Evolutionary conservation across 805 yeast species (phyloP), one percentile per base, ranked within the genome.

Genomic region (Suhomyces pyralidae): DNA sequence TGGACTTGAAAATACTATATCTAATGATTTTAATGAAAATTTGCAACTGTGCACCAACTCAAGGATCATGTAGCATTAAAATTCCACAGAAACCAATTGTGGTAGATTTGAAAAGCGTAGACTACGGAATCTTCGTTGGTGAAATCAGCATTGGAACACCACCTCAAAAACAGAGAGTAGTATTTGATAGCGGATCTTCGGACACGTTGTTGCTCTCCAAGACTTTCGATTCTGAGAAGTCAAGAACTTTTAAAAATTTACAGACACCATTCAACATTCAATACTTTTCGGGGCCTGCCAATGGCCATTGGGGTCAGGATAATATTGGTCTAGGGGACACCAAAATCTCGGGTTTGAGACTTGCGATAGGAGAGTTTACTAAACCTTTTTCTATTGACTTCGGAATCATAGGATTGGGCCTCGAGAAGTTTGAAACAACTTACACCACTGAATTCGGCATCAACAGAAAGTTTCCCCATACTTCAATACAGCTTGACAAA

Each of bases 331-430:
- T 9, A 2, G 40, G 17, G n/a, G 40, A 17, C 12, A 17, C 22
- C 14, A 38, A 17, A 10, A 15, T 38, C 22, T 38, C 24, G 12
- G 17, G 17, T 9, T 32, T 46, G 22, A 50, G 40, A 34, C 53
- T 55, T 44, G 58, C 55, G 2, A 55, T 45, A 24, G 53, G 43
- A 20, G 40, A 43, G 22, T 6, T 8, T 4, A 26, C 48, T 8
- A 38, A 17, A 8, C 19, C 12, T 6, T 5, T 22, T 14, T 17
- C 51, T 1, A 17, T 25, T 7, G 45, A 10, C 9, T 47, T 17
- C 5, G 57, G 57, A 9, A 26, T 51, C 19, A 22, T 56, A 2
- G 48, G 48, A 17, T 12, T 45, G 15, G 40, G 48, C 4, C 17
- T n/a, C 36, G 17, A 32, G 8, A 32, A 32, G 17, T 32, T 32